A percentile compares a stretch with the other conserved stretches of the same genome.
phyloP scores from a whole-genome alignment of 2,329 filamentous ascomycete genomes.

The Stagonosporopsis cucurbitacearum region DNA sequence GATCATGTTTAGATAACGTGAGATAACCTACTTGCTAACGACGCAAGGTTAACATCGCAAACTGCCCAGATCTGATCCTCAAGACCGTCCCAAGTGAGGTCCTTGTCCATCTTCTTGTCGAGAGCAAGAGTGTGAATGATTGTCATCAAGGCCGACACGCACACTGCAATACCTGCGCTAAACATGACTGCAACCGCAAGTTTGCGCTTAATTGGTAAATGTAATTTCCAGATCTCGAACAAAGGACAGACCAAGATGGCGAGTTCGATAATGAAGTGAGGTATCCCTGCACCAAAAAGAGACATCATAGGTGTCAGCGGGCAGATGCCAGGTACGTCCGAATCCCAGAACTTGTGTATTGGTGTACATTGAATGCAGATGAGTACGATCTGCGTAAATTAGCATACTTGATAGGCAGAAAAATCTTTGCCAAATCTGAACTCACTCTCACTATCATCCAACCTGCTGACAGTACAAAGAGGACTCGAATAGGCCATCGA shows the following conservation, averaged over 20 bases:
- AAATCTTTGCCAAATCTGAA: background rate
- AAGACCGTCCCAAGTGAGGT: constrained; percentile 32
- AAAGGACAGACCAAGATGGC: constrained; percentile 31
- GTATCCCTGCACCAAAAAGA: constrained; percentile 25
- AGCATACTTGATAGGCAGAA: background rate
- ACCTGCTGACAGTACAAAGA: constrained; percentile 16
- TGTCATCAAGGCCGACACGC: constrained; percentile 26
- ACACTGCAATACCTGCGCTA: constrained; percentile 27
- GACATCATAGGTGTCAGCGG: constrained; percentile 29
- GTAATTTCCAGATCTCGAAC: constrained; percentile 27
- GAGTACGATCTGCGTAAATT: constrained; percentile 21
- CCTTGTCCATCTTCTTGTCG: constrained; percentile 18
- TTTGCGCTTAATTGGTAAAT: constrained; percentile 23
- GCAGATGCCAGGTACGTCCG: constrained; percentile 22
- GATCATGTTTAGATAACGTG: accelerated
- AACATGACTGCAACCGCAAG: constrained; percentile 32
- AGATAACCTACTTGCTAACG: constrained; percentile 24
- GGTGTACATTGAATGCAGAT: constrained; percentile 29
- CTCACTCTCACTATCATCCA: constrained; percentile 31
- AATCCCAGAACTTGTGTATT: constrained; percentile 30
- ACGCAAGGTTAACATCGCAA: constrained; percentile 34
- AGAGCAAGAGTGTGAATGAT: constrained; percentile 27
- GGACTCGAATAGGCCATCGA: constrained; percentile 28
- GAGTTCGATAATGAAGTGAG: constrained; percentile 33
- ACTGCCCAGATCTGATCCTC: constrained; percentile 36